These are phyloP conservation scores for Plicaturopsis crispa DNA, from an alignment of 768 basidiomycete genomes.

Conservation along the genomic window DNA sequence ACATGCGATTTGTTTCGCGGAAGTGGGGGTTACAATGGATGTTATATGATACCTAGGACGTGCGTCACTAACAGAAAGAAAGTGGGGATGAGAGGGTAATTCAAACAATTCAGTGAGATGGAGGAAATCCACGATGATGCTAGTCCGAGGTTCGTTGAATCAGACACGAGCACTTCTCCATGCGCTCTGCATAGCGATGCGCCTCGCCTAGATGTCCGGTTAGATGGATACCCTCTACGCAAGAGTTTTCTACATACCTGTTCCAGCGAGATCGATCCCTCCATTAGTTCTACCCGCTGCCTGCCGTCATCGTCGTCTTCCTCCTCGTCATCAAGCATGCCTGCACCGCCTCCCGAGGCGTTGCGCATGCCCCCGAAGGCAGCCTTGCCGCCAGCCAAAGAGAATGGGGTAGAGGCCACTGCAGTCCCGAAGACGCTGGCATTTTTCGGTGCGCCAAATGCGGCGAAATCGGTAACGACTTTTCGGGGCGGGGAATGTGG, in stretches of 20 bases:
- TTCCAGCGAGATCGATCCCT: slow-evolving; percentile 86
- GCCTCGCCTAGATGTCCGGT: slow-evolving; percentile 47
- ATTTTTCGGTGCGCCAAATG: slow-evolving; percentile 70
- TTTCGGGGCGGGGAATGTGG: slow-evolving; percentile 71
- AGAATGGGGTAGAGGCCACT: slow-evolving; percentile 74
- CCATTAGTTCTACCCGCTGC: slow-evolving; percentile 70
- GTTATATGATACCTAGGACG: too few relatives aligned
- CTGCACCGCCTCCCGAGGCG: slow-evolving; percentile 27
- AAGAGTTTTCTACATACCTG: slow-evolving; percentile 48
- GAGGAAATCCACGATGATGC: too few relatives aligned
- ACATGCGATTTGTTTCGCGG: too few relatives aligned
- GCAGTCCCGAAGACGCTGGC: slow-evolving; percentile 82
- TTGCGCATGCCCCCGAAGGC: slow-evolving; percentile 76
- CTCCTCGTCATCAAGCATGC: slow-evolving; percentile 72
- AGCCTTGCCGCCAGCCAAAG: slow-evolving; percentile 70
- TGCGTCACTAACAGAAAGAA: slow-evolving; percentile 1
- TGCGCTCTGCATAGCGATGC: slow-evolving; percentile 86
- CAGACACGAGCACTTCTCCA: slow-evolving; percentile 68
- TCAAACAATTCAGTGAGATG: too few relatives aligned
- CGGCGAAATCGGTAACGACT: slow-evolving; percentile 82
- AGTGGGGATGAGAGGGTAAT: too few relatives aligned
- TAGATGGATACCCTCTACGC: background rate
- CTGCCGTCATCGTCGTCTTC: slow-evolving; percentile 52
- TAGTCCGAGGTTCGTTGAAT: slow-evolving; percentile 8
- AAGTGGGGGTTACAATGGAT: background rate